Evolutionary conservation across 805 yeast species (phyloP).

Genomic region (Hanseniaspora occidentalis): DNA sequence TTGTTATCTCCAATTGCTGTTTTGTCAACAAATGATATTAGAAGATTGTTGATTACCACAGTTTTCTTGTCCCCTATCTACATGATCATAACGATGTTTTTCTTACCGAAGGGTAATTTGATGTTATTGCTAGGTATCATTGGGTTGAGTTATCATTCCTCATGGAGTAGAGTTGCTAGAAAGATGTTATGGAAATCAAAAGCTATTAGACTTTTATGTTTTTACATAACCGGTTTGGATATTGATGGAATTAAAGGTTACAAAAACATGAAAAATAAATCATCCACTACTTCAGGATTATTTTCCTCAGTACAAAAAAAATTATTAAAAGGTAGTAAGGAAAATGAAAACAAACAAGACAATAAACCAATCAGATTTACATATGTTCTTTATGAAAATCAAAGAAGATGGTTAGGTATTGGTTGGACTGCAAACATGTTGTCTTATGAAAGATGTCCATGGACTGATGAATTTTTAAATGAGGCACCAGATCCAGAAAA

Average conservation of each 20-base stretch:
- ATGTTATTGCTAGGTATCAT: slow-evolving; percentile 46
- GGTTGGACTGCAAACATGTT: slow-evolving; percentile 94
- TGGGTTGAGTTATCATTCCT: slow-evolving; percentile 72
- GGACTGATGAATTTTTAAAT: slow-evolving; percentile 94
- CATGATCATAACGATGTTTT: slow-evolving; percentile 50
- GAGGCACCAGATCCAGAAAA: slow-evolving; percentile 67
- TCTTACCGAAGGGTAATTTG: slow-evolving; percentile 60
- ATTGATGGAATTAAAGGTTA: slow-evolving; percentile 37
- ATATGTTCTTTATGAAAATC: slow-evolving; percentile 86
- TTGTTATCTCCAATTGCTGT: slow-evolving; percentile 71
- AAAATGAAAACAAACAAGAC: slow-evolving; percentile 3
- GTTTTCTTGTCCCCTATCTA: slow-evolving; percentile 79
- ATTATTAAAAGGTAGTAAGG: slow-evolving; percentile 18
- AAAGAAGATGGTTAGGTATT: slow-evolving; percentile 92
- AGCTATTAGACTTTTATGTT: slow-evolving; percentile 54
- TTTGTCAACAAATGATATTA: slow-evolving; percentile 67
- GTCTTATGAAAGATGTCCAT: slow-evolving; percentile 86
- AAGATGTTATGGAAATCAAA: slow-evolving; percentile 75
- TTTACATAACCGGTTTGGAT: slow-evolving; percentile 81
- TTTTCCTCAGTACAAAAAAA: slow-evolving; percentile 31
- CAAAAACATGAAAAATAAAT: slow-evolving; percentile 6
- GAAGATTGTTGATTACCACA: slow-evolving; percentile 71
- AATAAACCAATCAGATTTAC: slow-evolving; percentile 62
- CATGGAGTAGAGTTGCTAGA: slow-evolving; percentile 74
- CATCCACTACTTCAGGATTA: slow-evolving; percentile 16